Percentiles rank a stretch among this genome's conserved stretches.
These are phyloP conservation scores for Verticillium dahliae DNA, from an alignment of 2,329 filamentous ascomycete genomes.

Conservation along the genomic window DNA sequence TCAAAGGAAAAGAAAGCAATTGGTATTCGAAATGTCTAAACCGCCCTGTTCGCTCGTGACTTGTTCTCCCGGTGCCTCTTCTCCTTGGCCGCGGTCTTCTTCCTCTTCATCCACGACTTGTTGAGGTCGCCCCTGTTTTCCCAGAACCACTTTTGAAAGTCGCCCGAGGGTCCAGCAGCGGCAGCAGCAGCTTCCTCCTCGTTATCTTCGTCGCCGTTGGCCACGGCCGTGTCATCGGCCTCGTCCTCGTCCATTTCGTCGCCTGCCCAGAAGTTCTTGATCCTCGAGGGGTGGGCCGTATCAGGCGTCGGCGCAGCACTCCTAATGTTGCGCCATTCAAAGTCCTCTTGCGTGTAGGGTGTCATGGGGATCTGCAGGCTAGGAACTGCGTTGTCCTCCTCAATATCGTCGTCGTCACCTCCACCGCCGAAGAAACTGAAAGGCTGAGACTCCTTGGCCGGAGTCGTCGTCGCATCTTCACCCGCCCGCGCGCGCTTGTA, in stretches of 20 bases:
- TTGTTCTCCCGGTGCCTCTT: constrained; percentile 61
- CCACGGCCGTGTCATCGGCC: constrained; percentile 23
- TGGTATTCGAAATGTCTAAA: constrained; percentile 14
- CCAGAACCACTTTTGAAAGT: constrained; percentile 65
- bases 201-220: constrained; percentile 17
- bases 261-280: constrained; percentile 52
- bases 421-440: constrained; percentile 59
- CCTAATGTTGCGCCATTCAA: constrained; percentile 66
- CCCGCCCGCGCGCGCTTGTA: constrained; percentile 69
- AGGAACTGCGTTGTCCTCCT: constrained; percentile 16
- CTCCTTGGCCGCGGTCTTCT: constrained; percentile 58
- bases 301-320: constrained; percentile 94
- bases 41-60: constrained; percentile 37
- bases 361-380: constrained; percentile 58
- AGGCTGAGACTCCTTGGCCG: constrained; percentile 27
- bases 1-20: neutral
- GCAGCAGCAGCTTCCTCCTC: constrained; percentile 2
- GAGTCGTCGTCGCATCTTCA: neutral
- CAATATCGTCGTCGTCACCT: constrained; percentile 36
- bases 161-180: constrained; percentile 21
- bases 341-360: constrained; percentile 73
- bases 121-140: constrained; percentile 60
- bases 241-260: constrained; percentile 36
- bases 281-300: constrained; percentile 68
- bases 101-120: constrained; percentile 58